A percentile compares a stretch with the other conserved stretches of the same genome.
Evolutionary conservation across 1,284 basidiomycete genomes (phyloP).

Genomic region (Fomitopsis pinicola): DNA sequence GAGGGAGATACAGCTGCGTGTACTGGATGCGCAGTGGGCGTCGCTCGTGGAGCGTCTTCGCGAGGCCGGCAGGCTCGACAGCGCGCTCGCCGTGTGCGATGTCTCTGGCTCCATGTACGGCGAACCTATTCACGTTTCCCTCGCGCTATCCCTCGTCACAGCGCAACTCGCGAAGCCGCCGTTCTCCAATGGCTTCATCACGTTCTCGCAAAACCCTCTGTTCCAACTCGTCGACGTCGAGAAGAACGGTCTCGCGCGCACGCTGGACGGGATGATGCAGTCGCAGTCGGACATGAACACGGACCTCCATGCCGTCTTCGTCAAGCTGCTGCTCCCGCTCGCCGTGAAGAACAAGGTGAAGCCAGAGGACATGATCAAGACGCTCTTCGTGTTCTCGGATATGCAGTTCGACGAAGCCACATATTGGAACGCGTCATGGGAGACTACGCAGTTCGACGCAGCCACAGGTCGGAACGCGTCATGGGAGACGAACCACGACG

Average conservation of each 20-base stretch:
- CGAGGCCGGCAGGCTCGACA: constrained; percentile 52
- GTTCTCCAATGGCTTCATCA: constrained; percentile 63
- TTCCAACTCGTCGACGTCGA: constrained; percentile 45
- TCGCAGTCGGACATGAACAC: constrained; percentile 57
- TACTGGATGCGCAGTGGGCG: constrained; percentile 64
- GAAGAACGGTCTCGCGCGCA: constrained; percentile 27
- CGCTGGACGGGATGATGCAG: constrained; percentile 32
- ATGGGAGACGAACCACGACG: constrained; percentile 62
- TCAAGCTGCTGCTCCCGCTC: constrained; percentile 52
- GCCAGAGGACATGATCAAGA: constrained; percentile 69
- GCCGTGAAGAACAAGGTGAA: constrained; percentile 51
- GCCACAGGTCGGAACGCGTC: constrained; percentile 13
- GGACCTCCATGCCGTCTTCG: constrained; percentile 54
- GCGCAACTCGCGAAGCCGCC: constrained; percentile 58
- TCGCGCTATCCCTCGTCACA: constrained; percentile 64
- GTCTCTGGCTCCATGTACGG: constrained; percentile 70
- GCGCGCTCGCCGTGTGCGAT: constrained; percentile 66
- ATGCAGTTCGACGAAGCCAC: constrained; percentile 65
- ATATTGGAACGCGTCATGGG: constrained; percentile 32
- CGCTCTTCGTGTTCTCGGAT: constrained; percentile 70
- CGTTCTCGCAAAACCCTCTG: constrained; percentile 51
- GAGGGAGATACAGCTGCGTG: constrained; percentile 33
- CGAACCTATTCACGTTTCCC: constrained; percentile 52
- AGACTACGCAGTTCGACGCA: constrained; percentile 73
- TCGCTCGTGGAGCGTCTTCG: constrained; percentile 48